Evolutionary conservation across 345 rosid species (phyloP), one percentile per base, ranked within the genome.

Genomic region (Iberis pinnata): DNA sequence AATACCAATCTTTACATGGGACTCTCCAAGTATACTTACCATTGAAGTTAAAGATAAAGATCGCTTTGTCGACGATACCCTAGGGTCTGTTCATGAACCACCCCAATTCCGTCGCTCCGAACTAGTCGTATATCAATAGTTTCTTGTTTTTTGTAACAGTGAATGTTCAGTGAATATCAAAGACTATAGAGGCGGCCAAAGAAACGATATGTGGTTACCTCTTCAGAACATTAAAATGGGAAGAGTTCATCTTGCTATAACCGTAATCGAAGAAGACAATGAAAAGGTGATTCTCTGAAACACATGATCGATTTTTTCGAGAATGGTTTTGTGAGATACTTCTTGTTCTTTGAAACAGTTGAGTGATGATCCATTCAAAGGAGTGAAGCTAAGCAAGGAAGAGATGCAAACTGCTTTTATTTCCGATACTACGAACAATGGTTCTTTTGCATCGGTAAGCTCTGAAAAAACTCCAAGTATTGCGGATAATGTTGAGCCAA

Each of bases 21-120:
- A 83, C 31, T 39, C 78, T 16, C 76, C 81, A 12, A 83, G 70
- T 61, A 11, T 80, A 35, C 80, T 92, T 27, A 31, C 25, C 25
- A 72, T 92, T 67, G 84, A 92, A 78, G 97, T 92, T 72, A 52
- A 77, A 61, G 95, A 88, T 71, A 83, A 92, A 69, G 98, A 92
- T 63, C 83, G 68, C 49, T 81, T 83, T 36, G 73, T 80, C 9
- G 97, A 90, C 66, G 96, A 84, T 69, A 61, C 70, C 17, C 95
- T 92, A 12, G 97, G 98, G 98, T 88, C 61, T 36, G 81, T 66
- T 65, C 75, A 60, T 60, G 8, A 62, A 49, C 46, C n/a, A n/a
- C 64, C 50, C 5, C 25, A 0, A 0, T 13, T 14, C 39, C 26
- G 6, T 5, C 43, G 49, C 49, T 26, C 9, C 29, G 58, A 49